Evolutionary conservation across 2,329 filamentous ascomycete genomes (phyloP).

Genomic region (Curvularia lunata): DNA sequence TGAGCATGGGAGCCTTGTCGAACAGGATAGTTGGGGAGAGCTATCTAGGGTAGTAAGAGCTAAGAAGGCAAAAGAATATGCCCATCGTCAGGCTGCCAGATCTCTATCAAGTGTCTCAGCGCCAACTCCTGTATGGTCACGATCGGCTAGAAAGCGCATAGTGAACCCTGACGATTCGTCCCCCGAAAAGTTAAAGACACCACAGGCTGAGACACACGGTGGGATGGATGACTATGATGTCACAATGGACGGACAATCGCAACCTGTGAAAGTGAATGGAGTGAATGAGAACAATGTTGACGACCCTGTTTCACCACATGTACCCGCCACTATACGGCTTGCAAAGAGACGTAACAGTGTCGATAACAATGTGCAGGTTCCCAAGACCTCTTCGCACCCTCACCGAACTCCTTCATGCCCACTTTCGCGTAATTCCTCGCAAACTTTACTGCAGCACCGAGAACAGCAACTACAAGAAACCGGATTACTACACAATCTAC

Average conservation of each 20-base stretch:
- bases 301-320: slow-evolving; percentile 32
- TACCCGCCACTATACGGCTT: slow-evolving; percentile 23
- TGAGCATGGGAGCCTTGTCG: slow-evolving; percentile 18
- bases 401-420: slow-evolving; percentile 33
- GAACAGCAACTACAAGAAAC: slow-evolving; percentile 26
- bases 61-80: slow-evolving; percentile 26
- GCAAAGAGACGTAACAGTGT: slow-evolving; percentile 22
- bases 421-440: slow-evolving; percentile 24
- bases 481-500: slow-evolving; percentile 26
- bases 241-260: slow-evolving; percentile 28
- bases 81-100: slow-evolving; percentile 32
- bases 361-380: slow-evolving; percentile 42
- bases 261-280: slow-evolving; percentile 18
- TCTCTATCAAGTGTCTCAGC: slow-evolving; percentile 39
- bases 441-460: slow-evolving; percentile 31
- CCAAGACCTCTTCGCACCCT: slow-evolving; percentile 49
- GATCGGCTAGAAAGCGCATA: slow-evolving; percentile 21
- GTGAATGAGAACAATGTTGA: slow-evolving; percentile 26
- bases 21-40: slow-evolving; percentile 43
- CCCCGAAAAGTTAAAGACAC: slow-evolving; percentile 25
- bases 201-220: slow-evolving; percentile 8
- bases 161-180: slow-evolving; percentile 34
- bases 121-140: slow-evolving; percentile 26
- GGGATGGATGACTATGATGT: slow-evolving; percentile 32
- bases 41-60: slow-evolving; percentile 29